Conservation (phyloP, 805 yeast genomes). For the Starmerella ratchasimensis region DNA sequence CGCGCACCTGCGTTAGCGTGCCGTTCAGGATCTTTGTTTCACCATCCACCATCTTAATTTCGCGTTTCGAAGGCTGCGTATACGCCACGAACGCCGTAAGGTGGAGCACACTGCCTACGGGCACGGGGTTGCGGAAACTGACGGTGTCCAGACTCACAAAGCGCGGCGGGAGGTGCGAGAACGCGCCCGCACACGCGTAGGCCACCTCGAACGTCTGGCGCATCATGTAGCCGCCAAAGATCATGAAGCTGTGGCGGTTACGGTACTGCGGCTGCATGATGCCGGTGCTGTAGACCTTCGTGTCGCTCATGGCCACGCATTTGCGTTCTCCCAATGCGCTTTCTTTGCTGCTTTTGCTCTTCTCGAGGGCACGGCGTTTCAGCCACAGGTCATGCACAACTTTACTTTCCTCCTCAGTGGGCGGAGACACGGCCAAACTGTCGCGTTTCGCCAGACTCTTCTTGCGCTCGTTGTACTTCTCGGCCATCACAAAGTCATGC, state of each 20-base stretch:
- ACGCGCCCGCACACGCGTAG: slow-evolving; percentile 82
- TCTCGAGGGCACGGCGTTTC: background rate
- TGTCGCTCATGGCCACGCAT: slow-evolving; percentile 54
- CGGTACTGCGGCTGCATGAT: slow-evolving; percentile 96
- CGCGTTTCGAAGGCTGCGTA: slow-evolving; percentile 47
- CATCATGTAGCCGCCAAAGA: slow-evolving; percentile 86
- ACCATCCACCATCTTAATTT: slow-evolving; percentile 29
- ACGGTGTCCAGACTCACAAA: slow-evolving; percentile 84
- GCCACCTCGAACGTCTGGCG: slow-evolving; percentile 90
- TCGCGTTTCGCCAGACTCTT: slow-evolving; percentile 59
- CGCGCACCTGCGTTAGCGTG: slow-evolving; percentile 78
- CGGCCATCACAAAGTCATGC: slow-evolving; percentile 77
- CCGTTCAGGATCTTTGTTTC: slow-evolving; percentile 32
- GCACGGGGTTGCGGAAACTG: slow-evolving; percentile 86
- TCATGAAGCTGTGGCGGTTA: slow-evolving; percentile 86
- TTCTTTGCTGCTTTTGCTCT: background rate
- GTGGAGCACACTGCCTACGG: slow-evolving; percentile 80
- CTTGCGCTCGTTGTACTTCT: slow-evolving; percentile 76
- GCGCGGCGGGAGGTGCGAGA: slow-evolving; percentile 72
- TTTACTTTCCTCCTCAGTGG: slow-evolving; percentile 54
- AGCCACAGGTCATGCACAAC: slow-evolving; percentile 67
- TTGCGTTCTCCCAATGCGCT: slow-evolving; percentile 34
- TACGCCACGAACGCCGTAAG: slow-evolving; percentile 74
- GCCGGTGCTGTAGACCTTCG: slow-evolving; percentile 57
- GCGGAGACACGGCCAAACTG: slow-evolving; percentile 53